Evolutionary conservation across 2,329 filamentous ascomycete genomes (phyloP), one percentile per base, ranked within the genome.

Genomic region (Colletotrichum sp.): DNA sequence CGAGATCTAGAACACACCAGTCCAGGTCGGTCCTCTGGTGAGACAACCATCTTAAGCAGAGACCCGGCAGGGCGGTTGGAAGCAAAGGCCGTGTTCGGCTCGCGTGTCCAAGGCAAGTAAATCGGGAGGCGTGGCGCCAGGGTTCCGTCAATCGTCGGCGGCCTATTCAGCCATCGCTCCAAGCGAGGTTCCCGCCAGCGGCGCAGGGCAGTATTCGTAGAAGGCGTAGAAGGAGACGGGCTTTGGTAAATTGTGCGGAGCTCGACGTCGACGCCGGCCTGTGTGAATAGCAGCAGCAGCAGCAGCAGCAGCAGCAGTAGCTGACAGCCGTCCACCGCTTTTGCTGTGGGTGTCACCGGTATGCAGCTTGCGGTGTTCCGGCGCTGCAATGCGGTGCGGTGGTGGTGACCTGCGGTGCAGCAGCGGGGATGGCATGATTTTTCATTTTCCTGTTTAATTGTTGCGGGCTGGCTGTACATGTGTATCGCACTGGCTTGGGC

Each of bases 341-440:
- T 66, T 30, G 59, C 28, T 61, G 34, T 66, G 36, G 59, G 32
- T 55, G 57, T 52, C 59, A 57, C 70, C 64, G 73, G 73, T 59
- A 68, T 68, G 73, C 73, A 65, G 70, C 57, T 72, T 34, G 64
- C 34, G 21, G 57, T 64, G 69, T 73, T 60, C 70, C 64, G 64
- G 30, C 48, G 60, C 63, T 39, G 57, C 70, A 57, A 64, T 64
- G 55, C 34, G 21, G 36, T 67, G 69, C 52, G 32, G 36, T 67
- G 69, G 34, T 28, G 60, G 39, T 48, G 39, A 48, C 18, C 39
- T 30, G 61, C 48, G 36, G 36, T 72, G 72, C 72, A 75, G 36
- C 57, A 68, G 73, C 48, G 69, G 70, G 64, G 70, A 52, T 73
- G 73, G 70, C 70, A 75, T 73, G 64, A 73, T 75, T 43, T 18